These are phyloP conservation scores for Syncephalastrum monosporum DNA, from an alignment of 371 early-diverging fungal species.

Conservation along the genomic window DNA sequence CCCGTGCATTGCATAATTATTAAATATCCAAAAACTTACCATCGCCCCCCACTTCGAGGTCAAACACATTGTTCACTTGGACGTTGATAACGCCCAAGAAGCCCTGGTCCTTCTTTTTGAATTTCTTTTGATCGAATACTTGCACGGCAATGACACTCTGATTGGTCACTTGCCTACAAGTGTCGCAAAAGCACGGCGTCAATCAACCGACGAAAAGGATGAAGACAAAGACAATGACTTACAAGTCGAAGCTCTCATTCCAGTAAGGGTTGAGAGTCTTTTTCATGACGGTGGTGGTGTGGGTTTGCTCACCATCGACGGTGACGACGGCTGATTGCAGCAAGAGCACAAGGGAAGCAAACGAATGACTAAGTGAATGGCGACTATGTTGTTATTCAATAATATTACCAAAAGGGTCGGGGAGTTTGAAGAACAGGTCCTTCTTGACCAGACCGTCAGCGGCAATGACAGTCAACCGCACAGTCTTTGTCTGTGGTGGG, in stretches of 20 bases:
- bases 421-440: conserved; percentile 73
- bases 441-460: conserved; percentile 90
- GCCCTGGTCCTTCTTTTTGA: conserved; percentile 92
- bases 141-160: conserved; percentile 87
- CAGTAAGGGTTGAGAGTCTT: conserved; percentile 81
- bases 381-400: background rate
- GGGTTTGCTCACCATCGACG: conserved; percentile 83
- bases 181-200: background rate
- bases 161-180: conserved; percentile 65
- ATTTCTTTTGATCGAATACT: conserved; percentile 95
- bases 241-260: conserved; percentile 77
- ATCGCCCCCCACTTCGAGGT: conserved; percentile 70
- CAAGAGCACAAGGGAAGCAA: conserved; percentile 13
- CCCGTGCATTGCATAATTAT: background rate
- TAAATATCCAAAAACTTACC: conserved; percentile 39
- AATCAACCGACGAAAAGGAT: conserved; percentile 4
- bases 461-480: conserved; percentile 74
- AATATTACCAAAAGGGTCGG: conserved; percentile 66
- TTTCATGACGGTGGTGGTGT: conserved; percentile 75
- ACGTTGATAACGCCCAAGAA: conserved; percentile 93
- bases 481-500: conserved; percentile 35
- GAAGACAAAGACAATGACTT: conserved; percentile 14
- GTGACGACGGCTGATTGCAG: conserved; percentile 91
- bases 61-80: conserved; percentile 77
- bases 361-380: conserved; percentile 11